Base-by-base conservation (phyloP, 106 monocot species). In the Phalaenopsis equestris region DNA sequence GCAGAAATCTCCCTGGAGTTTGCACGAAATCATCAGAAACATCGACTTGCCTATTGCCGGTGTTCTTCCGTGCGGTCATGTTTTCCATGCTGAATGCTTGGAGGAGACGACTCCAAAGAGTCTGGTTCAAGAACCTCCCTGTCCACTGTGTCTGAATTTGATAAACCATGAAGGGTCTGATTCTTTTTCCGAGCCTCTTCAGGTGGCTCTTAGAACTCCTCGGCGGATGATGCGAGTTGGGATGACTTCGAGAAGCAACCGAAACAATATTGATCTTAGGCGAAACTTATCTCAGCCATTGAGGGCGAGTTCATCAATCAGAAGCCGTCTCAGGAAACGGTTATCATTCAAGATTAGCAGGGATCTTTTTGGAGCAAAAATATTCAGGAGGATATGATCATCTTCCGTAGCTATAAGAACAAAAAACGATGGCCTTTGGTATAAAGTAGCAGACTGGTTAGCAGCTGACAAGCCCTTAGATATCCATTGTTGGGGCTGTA, bases 81-180 rank as follows among this genome's bases (percentile, higher is more conserved):
- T 91, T 43, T 96, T 91, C 75, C 96, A 96, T 72, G 96, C 93
- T 11, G 96, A 93, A 41, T 96, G 96, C 80, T 75, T 96, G 79
- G 94, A 94, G 83, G 91, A 94, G 85, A 87, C 75, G 8, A 91
- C 94, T 56, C 91, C 88, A 17, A 88, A 85, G 76, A 68, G 76
- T 48, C 87, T 83, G 75, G 80, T 84, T 61, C 84, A 91, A 10
- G 91, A 94, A 1, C 94, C 94, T 43, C 90, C 91, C 0, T 94
- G 90, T 70, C 87, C 87, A 0, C 49, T 87, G 8, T 90, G 90
- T 39, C 52, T 67, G 67, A 84, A 83, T 82, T 36, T 55, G 52
- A 16, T 72, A 49, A 58, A 72, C 6, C 68, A 55, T 37, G 85
- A 86, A 12, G 85, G 83, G 75, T 58, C 84, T 9, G 46, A 79